Base-by-base conservation (phyloP, 345 rosid genomes). In the Gossypium stocksii region DNA sequence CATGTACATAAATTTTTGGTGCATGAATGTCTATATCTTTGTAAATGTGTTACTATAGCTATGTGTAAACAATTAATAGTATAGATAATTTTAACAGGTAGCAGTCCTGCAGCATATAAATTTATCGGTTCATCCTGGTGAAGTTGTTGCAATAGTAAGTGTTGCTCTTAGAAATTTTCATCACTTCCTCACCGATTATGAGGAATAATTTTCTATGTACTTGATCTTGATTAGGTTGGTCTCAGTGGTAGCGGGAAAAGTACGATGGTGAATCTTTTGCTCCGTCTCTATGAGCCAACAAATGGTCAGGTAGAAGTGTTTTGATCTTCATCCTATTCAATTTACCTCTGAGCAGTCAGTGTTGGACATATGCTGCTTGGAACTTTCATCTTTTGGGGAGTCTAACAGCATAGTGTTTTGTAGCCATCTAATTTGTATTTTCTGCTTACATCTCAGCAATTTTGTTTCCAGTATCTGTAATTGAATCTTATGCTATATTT, bases 241-340 rank as follows among this genome's bases (percentile, higher is more conserved):
- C 95, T 94, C 34, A 94, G 99, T 80, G 99, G 99, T 71, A 94
- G 98, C 80, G 99, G 99, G 79, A 94, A 92, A 78, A 94, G 99
- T 88, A 90, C 98, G 61, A 29, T 94, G 75, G 97, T 94, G 77
- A 92, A 77, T 87, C 93, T 94, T 46, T 81, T 92, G 87, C 92
- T 92, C 51, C 96, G 87, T 69, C 91, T 92, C 53, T 94, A 92
- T 78, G 89, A 91, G 80, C 99, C 99, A 78, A 88, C 90, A 65
- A 60, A 80, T 72, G 98, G 99, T 71, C 95, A 92, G 97, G 98
- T 94, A 80, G 74, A 73, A 70, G 15, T 51, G 34, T 70, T 41
- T 72, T 45, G 23, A 60, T 57, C 58, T 27, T 46, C 63, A 72
- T 69, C 53, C 73, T 61, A 41, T 71, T 76, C 10, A 14, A 54